Base-by-base conservation (phyloP, 208 protist species). In the Trypanosoma platydactyli region DNA sequence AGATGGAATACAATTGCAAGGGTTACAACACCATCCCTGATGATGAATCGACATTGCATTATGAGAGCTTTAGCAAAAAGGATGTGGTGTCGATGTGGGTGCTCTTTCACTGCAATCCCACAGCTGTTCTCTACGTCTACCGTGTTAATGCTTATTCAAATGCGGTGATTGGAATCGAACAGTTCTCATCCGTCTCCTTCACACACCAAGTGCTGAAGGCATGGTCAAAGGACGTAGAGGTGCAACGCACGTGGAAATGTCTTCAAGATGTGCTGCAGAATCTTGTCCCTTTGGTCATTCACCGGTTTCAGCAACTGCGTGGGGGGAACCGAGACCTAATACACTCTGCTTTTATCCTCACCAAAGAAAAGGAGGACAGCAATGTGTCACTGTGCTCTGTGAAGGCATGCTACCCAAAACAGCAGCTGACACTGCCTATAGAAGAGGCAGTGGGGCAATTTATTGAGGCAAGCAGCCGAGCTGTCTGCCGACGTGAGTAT, bases 1-100 rank as follows among this genome's bases (percentile, higher is more conserved):
- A 94, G 72, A 76, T 90, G 64, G 80, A 94, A 64, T 89, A 91
- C 73, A 73, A 88, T 24, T 81, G 82, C 50, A 66, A 72, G 57
- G 60, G 59, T n/a, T 60, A 59, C 58, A 58, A 63, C 64, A 63
- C 42, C 20, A 56, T 59, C 38, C 69, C 72, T 12, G 65, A 77
- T 29, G 72, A 72, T 38, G 48, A 66, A 25, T 38, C 24, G 51
- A 70, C 40, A 48, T 71, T 38, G 62, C 66, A 60, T 53, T 89
- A 61, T 54, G 84, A 90, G 58, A 59, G 52, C 7, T 80, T 91
- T 57, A 87, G 75, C 52, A 80, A 78, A 40, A 55, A 60, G 13
- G 86, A 92, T 51, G 79, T 83, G 64, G 56, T 87, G 25, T 53
- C 74, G 50, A 60, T 88, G 50, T 77, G 73, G 48, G 46, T 77